Evolutionary conservation across 106 monocot species (phyloP), one percentile per base, ranked within the genome.

Genomic region (Triglochin maritima): DNA sequence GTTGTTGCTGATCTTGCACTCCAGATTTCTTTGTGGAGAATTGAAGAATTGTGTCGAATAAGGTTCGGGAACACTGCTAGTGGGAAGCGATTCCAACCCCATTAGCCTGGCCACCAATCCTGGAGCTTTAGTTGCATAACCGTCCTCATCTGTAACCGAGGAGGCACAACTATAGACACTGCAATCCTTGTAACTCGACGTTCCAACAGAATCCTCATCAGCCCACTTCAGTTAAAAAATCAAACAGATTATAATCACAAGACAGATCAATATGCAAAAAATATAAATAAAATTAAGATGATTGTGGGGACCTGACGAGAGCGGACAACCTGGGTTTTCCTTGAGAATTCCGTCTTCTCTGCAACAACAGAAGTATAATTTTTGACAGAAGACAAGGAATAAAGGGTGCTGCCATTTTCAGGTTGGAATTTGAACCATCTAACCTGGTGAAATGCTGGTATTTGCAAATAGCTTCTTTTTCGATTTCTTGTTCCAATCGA

Each of bases 31-130:
- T 57, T 81, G 76, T 69, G 71, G 64, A 75, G 71, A 61, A 45
- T 90, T 82, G 47, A 75, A 60, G 7, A 84, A 77, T 9, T 87
- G 88, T 3, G 88, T 76, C 7, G 79, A 49, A 50, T 70, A 83
- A 5, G 87, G 83, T 49, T 96, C 96, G 2, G 81, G 72, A 67
- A 59, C 60, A 59, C 79, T 54, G 50, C 86, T 77, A 43, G 74
- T 53, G 47, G 96, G 96, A 72, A 91, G 59, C 5, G 96, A 76
- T 44, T 96, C 88, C 48, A 96, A 74, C 53, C 96, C 96, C 96
- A 96, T 96, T 8, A 96, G 83, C 65, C 86, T 77, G 58, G 96
- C 96, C 4, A 96, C 96, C 8, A 96, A 83, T 17, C 96, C 88
- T 5, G 91, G 87, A 4, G 82, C 83, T 69, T 83, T 85, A 10